phyloP scores from a whole-genome alignment of 768 basidiomycete species.

The Rickenella mellea region DNA sequence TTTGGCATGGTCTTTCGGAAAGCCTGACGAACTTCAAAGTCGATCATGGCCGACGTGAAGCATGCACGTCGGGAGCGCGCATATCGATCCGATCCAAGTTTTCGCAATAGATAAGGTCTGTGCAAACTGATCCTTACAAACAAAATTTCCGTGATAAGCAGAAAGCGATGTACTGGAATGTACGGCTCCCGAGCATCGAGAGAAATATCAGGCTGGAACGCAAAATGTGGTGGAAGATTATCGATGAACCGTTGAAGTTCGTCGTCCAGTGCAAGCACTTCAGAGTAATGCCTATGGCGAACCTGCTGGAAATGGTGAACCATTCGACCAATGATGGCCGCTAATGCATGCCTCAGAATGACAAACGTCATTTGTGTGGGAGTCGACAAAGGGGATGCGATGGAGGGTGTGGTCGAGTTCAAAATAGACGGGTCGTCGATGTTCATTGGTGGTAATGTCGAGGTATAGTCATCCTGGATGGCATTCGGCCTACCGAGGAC shows the following conservation, averaged over 20 bases:
- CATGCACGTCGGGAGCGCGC: conserved; percentile 75
- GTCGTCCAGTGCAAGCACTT: conserved; percentile 75
- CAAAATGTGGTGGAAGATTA: conserved; percentile 69
- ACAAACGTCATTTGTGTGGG: conserved; percentile 86
- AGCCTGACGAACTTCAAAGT: conserved; percentile 68
- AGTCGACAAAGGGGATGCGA: conserved; percentile 46
- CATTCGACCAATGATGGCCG: conserved; percentile 79
- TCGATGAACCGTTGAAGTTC: conserved; percentile 72
- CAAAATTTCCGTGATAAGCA: conserved; percentile 82
- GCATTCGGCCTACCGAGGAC: conserved; percentile 86
- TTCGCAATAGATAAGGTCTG: conserved; percentile 80
- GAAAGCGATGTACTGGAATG: conserved; percentile 78
- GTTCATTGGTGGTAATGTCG: conserved; percentile 68
- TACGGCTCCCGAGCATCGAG: conserved; percentile 51
- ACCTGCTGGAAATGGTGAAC: conserved; percentile 92
- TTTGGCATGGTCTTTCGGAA: conserved; percentile 54
- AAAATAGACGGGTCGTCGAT: conserved; percentile 45
- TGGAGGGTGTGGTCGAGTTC: conserved; percentile 32
- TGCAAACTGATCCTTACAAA: conserved; percentile 80
- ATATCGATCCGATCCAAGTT: conserved; percentile 72
- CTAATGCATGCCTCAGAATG: conserved; percentile 75
- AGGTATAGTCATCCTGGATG: conserved; percentile 85
- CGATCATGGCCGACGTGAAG: conserved; percentile 84
- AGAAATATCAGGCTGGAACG: conserved; percentile 66
- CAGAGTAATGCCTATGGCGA: conserved; percentile 69